Evolutionary conservation across 305 asterid genomes (phyloP), one percentile per base, ranked within the genome.

Genomic region (Plantago lanceolata): DNA sequence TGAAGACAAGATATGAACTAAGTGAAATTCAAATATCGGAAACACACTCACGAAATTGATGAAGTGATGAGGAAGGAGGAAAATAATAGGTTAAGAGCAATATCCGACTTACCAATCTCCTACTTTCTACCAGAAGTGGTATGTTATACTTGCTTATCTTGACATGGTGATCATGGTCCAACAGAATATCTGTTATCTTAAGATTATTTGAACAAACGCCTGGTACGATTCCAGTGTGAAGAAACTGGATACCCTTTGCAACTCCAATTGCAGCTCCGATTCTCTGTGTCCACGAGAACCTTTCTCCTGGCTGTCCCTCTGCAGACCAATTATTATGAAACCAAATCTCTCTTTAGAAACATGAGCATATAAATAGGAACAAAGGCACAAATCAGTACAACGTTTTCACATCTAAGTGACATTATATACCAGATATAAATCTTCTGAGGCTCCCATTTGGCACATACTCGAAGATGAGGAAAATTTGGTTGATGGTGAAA

Each of bases 191-290:
- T 18, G 89, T 86, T 68, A 91, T 86, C 59, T 82, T 86, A 64
- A 91, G 70, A 17, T 68, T 57, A 67, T 84, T 91, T 4, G 90
- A 71, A 79, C 79, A 83, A 13, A 85, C 74, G 5, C 96, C 94
- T 0, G 96, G 96, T n/a, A 86, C 90, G 26, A 76, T 82, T 45
- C 98, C 96, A 4, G 96, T 89, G 59, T 91, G 96, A 52, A 91
- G 95, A 82, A 89, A 91, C 62, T 82, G 94, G 63, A 91, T 78
- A 3, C 95, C 96, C 67, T 74, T 75, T 0, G 93, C 96, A 0
- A 86, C 72, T 64, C 91, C 96, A 65, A 84, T 82, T 16, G 76
- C 87, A 55, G 98, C 92, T 19, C 83, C 75, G 72, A 85, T 82
- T 76, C 98, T 73, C 47, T 83, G 93, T 15, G 78, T 72, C 96